Conservation (phyloP, 139 green algal genomes). For the Edaphochlamys debaryana region DNA sequence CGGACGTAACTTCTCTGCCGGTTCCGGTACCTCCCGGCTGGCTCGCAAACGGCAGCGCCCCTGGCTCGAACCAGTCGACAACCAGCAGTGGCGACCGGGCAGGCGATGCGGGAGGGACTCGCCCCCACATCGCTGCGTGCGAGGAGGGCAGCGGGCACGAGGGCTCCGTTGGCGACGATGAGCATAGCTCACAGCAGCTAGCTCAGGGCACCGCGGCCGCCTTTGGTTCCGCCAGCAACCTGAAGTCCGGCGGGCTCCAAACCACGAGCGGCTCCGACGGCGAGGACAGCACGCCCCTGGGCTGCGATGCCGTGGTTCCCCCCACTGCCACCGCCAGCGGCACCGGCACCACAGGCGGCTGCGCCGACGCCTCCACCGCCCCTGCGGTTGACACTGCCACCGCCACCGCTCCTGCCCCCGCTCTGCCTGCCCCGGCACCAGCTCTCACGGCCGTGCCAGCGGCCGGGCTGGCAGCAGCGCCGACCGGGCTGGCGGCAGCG, state of each 20-base stretch:
- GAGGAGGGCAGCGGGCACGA: neutral
- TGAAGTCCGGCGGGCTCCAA: no score
- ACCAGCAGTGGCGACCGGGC: neutral
- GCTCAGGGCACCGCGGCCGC: neutral
- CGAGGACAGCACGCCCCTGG: conserved; percentile 21
- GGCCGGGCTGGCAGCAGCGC: no score
- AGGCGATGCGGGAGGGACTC: no score
- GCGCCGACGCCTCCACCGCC: neutral
- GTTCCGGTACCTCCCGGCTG: neutral
- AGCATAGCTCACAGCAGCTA: neutral
- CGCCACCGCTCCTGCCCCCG: neutral
- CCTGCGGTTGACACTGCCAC: neutral
- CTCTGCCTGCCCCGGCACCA: no score
- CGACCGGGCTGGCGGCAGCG: no score
- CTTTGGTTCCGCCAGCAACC: no score
- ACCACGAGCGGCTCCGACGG: conserved; percentile 1
- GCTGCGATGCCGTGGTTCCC: neutral
- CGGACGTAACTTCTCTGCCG: no score
- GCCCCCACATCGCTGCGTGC: neutral
- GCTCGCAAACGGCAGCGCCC: neutral
- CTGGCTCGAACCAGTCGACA: neutral
- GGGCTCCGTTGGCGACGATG: neutral
- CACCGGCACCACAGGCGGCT: neutral
- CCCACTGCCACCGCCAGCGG: neutral
- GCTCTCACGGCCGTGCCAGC: no score